These are phyloP conservation scores for Ophiostoma populinum DNA, from an alignment of 2,329 filamentous ascomycete species.

Conservation along the genomic window DNA sequence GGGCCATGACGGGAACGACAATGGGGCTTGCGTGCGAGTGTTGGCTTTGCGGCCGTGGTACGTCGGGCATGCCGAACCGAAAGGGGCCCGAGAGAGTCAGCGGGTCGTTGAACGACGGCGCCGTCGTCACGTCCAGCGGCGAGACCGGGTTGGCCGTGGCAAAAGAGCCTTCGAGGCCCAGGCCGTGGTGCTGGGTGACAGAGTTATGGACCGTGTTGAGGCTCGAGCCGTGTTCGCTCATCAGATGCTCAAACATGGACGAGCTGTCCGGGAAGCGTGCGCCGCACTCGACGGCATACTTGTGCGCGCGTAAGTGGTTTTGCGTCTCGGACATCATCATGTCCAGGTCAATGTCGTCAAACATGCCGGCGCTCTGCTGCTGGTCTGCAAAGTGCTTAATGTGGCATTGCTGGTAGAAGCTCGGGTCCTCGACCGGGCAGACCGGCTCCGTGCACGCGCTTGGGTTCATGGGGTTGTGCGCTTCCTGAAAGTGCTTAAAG, in stretches of 20 bases:
- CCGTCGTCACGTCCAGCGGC: background rate
- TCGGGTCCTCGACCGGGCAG: slow-evolving; percentile 12
- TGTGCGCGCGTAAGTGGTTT: background rate
- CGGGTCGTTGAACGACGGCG: background rate
- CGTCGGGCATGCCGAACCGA: background rate
- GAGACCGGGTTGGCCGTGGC: slow-evolving; percentile 3
- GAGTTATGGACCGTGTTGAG: slow-evolving; percentile 3
- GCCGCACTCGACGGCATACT: slow-evolving; percentile 9
- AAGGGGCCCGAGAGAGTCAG: background rate
- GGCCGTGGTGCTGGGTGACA: background rate
- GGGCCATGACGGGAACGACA: background rate
- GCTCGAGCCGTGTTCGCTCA: slow-evolving; percentile 8
- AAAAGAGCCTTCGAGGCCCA: slow-evolving; percentile 3
- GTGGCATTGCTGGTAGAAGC: slow-evolving; percentile 12
- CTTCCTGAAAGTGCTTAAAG: slow-evolving; percentile 11
- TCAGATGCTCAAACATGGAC: slow-evolving; percentile 12
- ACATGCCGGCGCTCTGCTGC: slow-evolving; percentile 1
- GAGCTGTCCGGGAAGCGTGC: slow-evolving; percentile 11
- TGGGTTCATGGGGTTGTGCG: slow-evolving; percentile 11
- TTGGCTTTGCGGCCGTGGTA: background rate
- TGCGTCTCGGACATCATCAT: slow-evolving; percentile 4
- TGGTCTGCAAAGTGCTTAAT: slow-evolving; percentile 5
- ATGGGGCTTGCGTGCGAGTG: background rate
- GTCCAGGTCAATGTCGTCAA: slow-evolving; percentile 8
- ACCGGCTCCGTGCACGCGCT: slow-evolving; percentile 7